A percentile compares a stretch with the other conserved stretches of the same genome.
phyloP scores from a whole-genome alignment of 164 flowering plant species.

The Magnolia kwangsiensis region DNA sequence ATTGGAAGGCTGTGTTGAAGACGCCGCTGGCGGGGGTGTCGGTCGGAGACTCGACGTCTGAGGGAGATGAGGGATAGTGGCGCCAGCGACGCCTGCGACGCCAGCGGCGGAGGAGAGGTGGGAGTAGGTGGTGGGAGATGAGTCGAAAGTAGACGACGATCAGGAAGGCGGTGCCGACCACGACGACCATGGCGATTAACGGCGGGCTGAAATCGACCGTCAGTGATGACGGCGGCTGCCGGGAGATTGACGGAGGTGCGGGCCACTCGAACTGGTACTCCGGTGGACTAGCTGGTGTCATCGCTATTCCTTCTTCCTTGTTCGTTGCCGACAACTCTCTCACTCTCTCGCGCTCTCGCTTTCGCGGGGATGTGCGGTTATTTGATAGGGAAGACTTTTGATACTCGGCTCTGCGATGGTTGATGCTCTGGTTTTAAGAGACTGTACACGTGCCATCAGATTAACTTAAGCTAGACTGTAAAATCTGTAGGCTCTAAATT shows the following conservation, averaged over 20 bases:
- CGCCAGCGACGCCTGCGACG: slow-evolving; percentile 31
- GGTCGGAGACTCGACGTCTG: slow-evolving; percentile 47
- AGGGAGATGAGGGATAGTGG: slow-evolving; percentile 23
- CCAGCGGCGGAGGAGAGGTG: slow-evolving; percentile 36
- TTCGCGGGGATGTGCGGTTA: neutral
- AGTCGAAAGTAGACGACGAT: slow-evolving; percentile 79
- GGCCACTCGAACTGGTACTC: slow-evolving; percentile 15
- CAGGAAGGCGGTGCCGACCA: slow-evolving; percentile 79
- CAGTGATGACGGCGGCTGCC: slow-evolving; percentile 20
- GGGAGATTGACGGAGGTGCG: slow-evolving; percentile 16
- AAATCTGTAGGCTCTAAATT: neutral
- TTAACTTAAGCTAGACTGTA: neutral
- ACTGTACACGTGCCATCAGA: neutral
- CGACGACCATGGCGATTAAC: slow-evolving; percentile 80
- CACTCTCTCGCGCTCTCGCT: neutral
- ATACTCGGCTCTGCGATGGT: too few relatives aligned
- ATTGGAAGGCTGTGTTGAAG: slow-evolving; percentile 24
- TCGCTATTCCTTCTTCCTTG: neutral
- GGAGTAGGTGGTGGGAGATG: slow-evolving; percentile 63
- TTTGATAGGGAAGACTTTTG: too few relatives aligned
- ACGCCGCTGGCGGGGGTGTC: slow-evolving; percentile 17
- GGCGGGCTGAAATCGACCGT: slow-evolving; percentile 84
- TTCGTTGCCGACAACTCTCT: neutral
- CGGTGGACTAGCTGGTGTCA: slow-evolving; percentile 5
- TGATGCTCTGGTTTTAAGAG: neutral